phyloP scores from a whole-genome alignment of 2,329 filamentous ascomycete species.

The Westerdykella aurantiaca region DNA sequence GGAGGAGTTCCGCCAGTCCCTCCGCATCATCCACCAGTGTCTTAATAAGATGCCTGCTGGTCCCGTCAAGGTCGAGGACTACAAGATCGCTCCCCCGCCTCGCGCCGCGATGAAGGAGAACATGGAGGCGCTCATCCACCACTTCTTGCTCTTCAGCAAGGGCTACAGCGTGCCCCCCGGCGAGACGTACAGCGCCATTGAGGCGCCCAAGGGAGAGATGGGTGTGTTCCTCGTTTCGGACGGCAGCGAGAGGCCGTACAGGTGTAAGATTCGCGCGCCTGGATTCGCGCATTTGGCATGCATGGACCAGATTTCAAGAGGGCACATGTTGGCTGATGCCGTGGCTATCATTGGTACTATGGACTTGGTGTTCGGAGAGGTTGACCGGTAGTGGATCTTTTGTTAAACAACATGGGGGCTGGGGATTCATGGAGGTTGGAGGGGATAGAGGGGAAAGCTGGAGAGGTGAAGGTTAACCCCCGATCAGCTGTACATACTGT shows the following conservation, averaged over 20 bases:
- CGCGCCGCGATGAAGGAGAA: constrained; percentile 99
- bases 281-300: constrained; percentile 92
- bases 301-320: constrained; percentile 88
- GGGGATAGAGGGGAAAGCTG: constrained; percentile 1
- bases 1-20: constrained; percentile 98
- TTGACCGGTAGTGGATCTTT: constrained; percentile 12
- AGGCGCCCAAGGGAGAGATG: constrained; percentile 99
- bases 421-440: background rate
- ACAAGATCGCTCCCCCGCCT: constrained; percentile 96
- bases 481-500: constrained; percentile 23
- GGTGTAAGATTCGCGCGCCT: constrained; percentile 94
- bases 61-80: constrained; percentile 92
- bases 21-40: constrained; percentile 98
- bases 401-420: background rate
- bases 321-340: constrained; percentile 90
- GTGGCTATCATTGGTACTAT: constrained; percentile 78
- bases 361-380: constrained; percentile 37
- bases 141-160: constrained; percentile 98
- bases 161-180: constrained; percentile 94
- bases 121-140: constrained; percentile 99
- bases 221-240: constrained; percentile 94
- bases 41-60: constrained; percentile 97
- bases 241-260: constrained; percentile 90
- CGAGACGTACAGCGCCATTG: constrained; percentile 96
- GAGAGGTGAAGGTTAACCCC: too few species aligned